Percentiles rank a stretch among this genome's conserved stretches.
Conservation (phyloP, 345 rosid genomes). For the Syzygium aromaticum region DNA sequence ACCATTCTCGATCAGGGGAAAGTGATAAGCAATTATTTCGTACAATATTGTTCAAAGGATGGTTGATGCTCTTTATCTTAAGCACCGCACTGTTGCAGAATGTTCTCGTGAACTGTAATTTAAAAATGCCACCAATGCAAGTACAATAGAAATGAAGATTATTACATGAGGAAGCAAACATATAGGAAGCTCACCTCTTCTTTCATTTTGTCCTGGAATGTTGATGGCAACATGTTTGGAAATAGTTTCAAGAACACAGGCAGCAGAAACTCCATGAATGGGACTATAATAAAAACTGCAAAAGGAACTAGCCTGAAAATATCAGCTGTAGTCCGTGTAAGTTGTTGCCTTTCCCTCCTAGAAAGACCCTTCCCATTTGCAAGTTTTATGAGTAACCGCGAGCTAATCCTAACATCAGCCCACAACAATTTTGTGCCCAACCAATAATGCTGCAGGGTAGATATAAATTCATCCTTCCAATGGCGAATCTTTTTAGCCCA, state of each 20-base stretch:
- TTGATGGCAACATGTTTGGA: conserved; percentile 97
- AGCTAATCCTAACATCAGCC: conserved; percentile 88
- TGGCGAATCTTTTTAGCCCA: conserved; percentile 85
- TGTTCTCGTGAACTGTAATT: not conserved
- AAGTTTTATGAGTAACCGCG: conserved; percentile 75
- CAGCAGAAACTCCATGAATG: conserved; percentile 95
- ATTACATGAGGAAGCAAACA: not conserved
- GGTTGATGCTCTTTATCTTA: not conserved
- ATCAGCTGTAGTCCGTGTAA: conserved; percentile 78
- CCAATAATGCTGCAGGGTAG: conserved; percentile 91
- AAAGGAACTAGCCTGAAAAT: conserved; percentile 77
- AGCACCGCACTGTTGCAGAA: not conserved
- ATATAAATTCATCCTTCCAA: conserved; percentile 87
- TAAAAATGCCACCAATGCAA: not conserved
- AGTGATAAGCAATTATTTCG: not conserved
- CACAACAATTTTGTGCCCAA: conserved; percentile 83
- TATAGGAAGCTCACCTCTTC: conserved; percentile 57
- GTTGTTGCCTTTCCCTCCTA: conserved; percentile 78
- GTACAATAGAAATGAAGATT: not conserved
- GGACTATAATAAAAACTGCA: conserved; percentile 88
- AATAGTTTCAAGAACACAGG: conserved; percentile 83
- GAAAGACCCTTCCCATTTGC: conserved; percentile 90
- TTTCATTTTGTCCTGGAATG: conserved; percentile 98
- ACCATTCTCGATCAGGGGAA: not conserved
- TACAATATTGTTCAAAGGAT: not conserved